phyloP scores from a whole-genome alignment of 2,329 filamentous ascomycete species.

The Fusarium piperis region DNA sequence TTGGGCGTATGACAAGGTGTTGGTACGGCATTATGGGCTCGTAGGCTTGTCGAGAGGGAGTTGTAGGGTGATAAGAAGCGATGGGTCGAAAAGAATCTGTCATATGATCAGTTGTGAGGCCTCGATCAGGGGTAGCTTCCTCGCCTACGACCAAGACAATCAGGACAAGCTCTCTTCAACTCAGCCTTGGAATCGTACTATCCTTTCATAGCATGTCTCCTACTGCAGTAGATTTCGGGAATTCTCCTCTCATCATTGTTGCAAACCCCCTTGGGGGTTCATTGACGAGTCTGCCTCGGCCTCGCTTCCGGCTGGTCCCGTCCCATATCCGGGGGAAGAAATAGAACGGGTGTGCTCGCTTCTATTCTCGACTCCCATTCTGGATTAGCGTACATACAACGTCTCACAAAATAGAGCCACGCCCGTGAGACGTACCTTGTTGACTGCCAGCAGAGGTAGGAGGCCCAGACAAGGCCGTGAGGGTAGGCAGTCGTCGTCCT shows the following conservation, averaged over 20 bases:
- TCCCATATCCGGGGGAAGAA: background rate
- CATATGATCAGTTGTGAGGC: background rate
- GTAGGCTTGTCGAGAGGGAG: background rate
- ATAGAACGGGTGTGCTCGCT: background rate
- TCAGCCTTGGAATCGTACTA: background rate
- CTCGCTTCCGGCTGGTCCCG: background rate
- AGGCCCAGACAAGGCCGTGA: background rate
- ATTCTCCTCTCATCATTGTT: background rate
- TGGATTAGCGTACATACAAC: background rate
- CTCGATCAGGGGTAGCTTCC: background rate
- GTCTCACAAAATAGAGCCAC: background rate
- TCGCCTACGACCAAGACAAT: background rate
- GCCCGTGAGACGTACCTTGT: background rate
- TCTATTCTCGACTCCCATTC: background rate
- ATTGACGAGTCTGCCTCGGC: background rate
- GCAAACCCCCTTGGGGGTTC: background rate
- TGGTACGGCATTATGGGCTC: background rate
- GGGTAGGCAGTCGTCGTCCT: background rate
- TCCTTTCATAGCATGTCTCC: rapidly evolving
- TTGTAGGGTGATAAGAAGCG: background rate
- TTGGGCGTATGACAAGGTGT: background rate
- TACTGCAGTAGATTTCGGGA: background rate
- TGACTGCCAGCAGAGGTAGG: background rate
- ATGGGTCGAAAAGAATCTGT: background rate
- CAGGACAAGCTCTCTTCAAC: background rate